These are phyloP conservation scores for Penicillium longicatenatum DNA, from an alignment of 495 filamentous ascomycete genomes.

Conservation along the genomic window DNA sequence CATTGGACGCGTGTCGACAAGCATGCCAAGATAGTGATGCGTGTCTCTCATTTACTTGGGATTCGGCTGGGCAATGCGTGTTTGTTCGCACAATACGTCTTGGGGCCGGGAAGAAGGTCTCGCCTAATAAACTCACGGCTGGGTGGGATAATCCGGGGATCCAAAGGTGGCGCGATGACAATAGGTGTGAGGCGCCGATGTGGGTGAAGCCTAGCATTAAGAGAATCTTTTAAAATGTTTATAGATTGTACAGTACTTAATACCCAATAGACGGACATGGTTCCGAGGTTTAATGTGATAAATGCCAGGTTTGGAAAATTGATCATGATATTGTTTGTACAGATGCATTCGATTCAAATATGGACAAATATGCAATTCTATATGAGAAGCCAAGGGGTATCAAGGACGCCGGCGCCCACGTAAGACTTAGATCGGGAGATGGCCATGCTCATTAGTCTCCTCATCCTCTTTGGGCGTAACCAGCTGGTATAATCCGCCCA, in stretches of 20 bases:
- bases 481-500: constrained; percentile 15
- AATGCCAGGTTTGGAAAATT: neutral
- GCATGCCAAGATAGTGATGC: constrained; percentile 30
- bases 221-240: constrained; percentile 28
- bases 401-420: constrained; percentile 17
- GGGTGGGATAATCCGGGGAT: constrained; percentile 40
- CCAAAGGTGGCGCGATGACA: constrained; percentile 22
- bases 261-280: neutral
- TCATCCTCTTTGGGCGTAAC: constrained; percentile 19
- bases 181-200: constrained; percentile 1
- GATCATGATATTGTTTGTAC: neutral
- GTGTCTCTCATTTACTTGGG: constrained; percentile 36
- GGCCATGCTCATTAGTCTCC: constrained; percentile 10
- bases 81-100: constrained; percentile 32
- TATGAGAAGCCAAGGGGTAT: constrained; percentile 16
- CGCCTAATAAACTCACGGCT: constrained; percentile 22
- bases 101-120: constrained; percentile 15
- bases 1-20: constrained; percentile 25
- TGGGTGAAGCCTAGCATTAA: constrained; percentile 38
- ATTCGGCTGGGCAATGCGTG: constrained; percentile 24
- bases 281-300: neutral
- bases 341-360: neutral
- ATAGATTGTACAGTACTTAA: constrained; percentile 1
- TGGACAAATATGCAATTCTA: neutral
- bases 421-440: constrained; percentile 19